Conservation (phyloP, 805 yeast species). For the Ogataea allantospora region DNA sequence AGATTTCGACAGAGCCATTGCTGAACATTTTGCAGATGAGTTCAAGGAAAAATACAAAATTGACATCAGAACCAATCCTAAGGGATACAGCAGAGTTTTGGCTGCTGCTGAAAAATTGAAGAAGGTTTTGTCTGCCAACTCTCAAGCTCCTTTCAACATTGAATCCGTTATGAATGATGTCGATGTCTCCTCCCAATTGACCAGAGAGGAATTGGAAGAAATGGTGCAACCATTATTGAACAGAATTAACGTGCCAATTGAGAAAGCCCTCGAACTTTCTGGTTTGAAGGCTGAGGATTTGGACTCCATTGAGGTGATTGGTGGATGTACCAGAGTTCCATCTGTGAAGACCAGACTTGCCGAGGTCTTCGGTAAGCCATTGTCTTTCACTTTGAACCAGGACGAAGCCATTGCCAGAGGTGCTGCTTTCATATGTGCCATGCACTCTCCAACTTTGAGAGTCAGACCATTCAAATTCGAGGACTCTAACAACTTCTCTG, state of each 20-base stretch:
- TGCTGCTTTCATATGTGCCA: slow-evolving; percentile 98
- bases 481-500: slow-evolving; percentile 88
- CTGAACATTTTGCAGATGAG: slow-evolving; percentile 92
- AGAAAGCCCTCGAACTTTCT: slow-evolving; percentile 78
- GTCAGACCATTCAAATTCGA: slow-evolving; percentile 98
- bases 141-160: slow-evolving; percentile 88
- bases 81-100: slow-evolving; percentile 91
- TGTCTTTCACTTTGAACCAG: slow-evolving; percentile 95
- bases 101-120: slow-evolving; percentile 90
- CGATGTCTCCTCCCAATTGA: slow-evolving; percentile 85
- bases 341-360: slow-evolving; percentile 77
- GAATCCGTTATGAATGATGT: slow-evolving; percentile 97
- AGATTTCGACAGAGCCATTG: slow-evolving; percentile 89
- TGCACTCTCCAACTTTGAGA: slow-evolving; percentile 97
- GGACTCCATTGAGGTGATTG: slow-evolving; percentile 91
- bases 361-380: slow-evolving; percentile 77
- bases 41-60: slow-evolving; percentile 90
- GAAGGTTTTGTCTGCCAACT: slow-evolving; percentile 95
- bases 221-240: slow-evolving; percentile 77
- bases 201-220: slow-evolving; percentile 92
- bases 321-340: slow-evolving; percentile 99
- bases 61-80: slow-evolving; percentile 85
- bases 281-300: slow-evolving; percentile 68
- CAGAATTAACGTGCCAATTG: slow-evolving; percentile 74
- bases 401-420: slow-evolving; percentile 99